Evolutionary conservation across 345 rosid genomes (phyloP), one percentile per base, ranked within the genome.

Genomic region (Eucalyptus regnans): DNA sequence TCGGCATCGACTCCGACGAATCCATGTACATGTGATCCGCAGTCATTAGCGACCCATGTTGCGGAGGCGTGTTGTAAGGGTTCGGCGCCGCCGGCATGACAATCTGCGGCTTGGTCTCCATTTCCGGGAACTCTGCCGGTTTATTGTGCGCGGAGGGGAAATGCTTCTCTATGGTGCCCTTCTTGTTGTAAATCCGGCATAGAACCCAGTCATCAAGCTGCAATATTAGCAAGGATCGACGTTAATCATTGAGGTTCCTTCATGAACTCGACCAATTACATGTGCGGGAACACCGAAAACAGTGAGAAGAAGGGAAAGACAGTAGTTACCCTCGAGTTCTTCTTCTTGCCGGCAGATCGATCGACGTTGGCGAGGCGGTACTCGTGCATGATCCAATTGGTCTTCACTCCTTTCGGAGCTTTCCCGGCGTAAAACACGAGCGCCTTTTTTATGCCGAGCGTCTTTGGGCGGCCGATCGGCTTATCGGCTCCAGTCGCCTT

Each of bases 361-460:
- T 97, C 96, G 9, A 96, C 98, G 88, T 96, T 93, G 29, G 98
- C 96, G 18, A 95, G 96, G 58, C 99, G 97, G 88, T 97, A 97
- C 88, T 97, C 99, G 22, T 97, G 99, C 99, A 97, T 97, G 81
- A 97, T 97, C 99, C 99, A 97, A 62, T 97, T 97, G 88, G 99
- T 97, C 88, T 97, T 97, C 23, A 95, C 88, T 14, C 99, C 99
- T 89, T 88, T 95, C 1, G 97, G 98, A 23, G 99, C 98, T 91
- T 96, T 97, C 3, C 99, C 99, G 0, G 98, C 95, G 71, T 97
- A 97, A 90, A 97, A 97, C 81, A 97, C 99, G 2, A 97, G 94
- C 3, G 99, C 96, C 87, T 97, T 96, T 91, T 97, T 97, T 7
- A 97, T 96, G 31, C 96, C 99, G 1, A 96, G 91, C 3, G 98